These are phyloP conservation scores for Magnusiomyces suaveolens DNA, from an alignment of 1,139 yeast genomes.

Conservation along the genomic window DNA sequence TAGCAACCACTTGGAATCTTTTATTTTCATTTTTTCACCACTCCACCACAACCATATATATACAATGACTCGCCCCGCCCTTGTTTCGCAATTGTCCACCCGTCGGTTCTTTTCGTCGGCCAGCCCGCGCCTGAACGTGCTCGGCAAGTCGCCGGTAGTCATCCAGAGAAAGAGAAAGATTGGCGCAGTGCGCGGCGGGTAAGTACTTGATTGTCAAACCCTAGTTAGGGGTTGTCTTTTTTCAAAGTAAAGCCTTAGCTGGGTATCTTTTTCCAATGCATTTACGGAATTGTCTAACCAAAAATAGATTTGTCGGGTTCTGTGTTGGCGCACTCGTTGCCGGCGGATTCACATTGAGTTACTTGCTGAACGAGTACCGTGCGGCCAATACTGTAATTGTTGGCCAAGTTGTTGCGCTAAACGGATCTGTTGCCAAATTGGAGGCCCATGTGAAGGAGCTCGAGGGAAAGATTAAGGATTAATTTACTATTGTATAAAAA, in stretches of 20 bases:
- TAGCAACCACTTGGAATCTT: neutral
- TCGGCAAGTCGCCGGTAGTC: constrained; percentile 6
- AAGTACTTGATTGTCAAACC: no score
- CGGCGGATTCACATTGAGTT: constrained; percentile 68
- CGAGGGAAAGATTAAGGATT: constrained; percentile 24
- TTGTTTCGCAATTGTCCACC: no score
- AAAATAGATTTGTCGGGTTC: constrained; percentile 54
- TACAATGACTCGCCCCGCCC: no score
- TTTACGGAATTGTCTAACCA: neutral
- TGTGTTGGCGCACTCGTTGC: constrained; percentile 66
- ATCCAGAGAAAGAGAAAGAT: constrained; percentile 17
- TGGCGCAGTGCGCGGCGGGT: constrained; percentile 31
- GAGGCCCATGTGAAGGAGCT: constrained; percentile 40
- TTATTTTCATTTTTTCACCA: no score
- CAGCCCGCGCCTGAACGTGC: no score
- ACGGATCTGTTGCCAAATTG: constrained; percentile 54
- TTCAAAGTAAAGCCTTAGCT: neutral
- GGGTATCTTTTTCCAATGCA: neutral
- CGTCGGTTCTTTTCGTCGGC: no score
- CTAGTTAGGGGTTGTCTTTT: constrained; percentile 16
- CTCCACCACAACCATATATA: no score
- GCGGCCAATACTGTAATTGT: constrained; percentile 61
- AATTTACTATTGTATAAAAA: constrained; percentile 10
- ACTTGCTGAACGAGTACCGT: constrained; percentile 68
- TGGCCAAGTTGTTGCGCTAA: constrained; percentile 64